Evolutionary conservation across 805 yeast genomes (phyloP), one percentile per base, ranked within the genome.

Genomic region (Candida succiphila): DNA sequence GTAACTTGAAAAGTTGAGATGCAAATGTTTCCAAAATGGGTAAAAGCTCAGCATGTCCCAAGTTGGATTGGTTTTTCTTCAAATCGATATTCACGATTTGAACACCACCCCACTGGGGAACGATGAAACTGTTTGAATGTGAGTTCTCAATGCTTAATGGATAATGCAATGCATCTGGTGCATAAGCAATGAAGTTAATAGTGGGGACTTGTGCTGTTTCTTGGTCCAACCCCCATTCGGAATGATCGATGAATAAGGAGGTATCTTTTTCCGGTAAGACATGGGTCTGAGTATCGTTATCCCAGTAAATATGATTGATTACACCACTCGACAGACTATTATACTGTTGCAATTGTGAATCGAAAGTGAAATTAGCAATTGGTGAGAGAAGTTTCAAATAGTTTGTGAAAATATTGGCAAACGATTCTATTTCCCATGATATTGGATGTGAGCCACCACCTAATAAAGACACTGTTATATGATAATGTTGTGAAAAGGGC

Each of bases 61-160:
- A 42, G 2, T 44, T 41, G 7, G 25, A 19, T 10, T 29, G 30
- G 14, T 18, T 25, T 51, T 42, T 28, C 41, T 23, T 13, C 16
- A 39, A 34, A 7, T 58, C 57, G 26, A 52, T 37, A 47, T 78
- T 65, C 51, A 60, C 49, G 41, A 79, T 60, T 47, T 61, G 54
- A 36, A 84, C 72, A 40, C 96, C 95, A 9, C 92, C 94, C 84
- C 95, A 88, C 56, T 83, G 94, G 7, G 96, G 94, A 17, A 89
- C 73, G 30, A 82, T 54, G 48, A 80, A 87, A 35, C 78, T 74
- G 52, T 69, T 78, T 30, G 75, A 60, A 28, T 40, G 41, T 0
- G 47, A 65, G 36, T 66, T 57, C 29, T 60, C 69, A 31, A 80
- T 71, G 5, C 38, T 43, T 46, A 75, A 62, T 17, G 75, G 85